phyloP scores from a whole-genome alignment of 2,329 filamentous ascomycete genomes.

The Arthrobotrys iridis region DNA sequence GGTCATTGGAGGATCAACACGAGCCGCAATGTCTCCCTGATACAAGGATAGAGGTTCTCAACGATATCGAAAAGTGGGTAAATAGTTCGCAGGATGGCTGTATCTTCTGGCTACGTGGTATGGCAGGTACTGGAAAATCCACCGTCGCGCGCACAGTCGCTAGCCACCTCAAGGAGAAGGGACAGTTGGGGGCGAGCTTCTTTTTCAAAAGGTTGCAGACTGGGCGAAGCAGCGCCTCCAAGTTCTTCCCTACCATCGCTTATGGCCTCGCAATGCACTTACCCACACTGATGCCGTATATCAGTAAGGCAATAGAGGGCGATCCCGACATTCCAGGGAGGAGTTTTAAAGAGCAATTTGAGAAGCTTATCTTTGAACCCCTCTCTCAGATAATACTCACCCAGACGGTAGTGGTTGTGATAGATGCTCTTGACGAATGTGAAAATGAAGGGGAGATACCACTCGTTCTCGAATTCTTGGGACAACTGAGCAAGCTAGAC shows the following conservation, averaged over 20 bases:
- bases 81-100: neutral
- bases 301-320: slow-evolving; percentile 59
- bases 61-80: slow-evolving; percentile 49
- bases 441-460: slow-evolving; percentile 13
- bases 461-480: slow-evolving; percentile 7
- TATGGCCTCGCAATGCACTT: slow-evolving; percentile 59
- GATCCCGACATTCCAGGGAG: slow-evolving; percentile 55
- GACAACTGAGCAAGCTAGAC: slow-evolving; percentile 24
- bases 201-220: slow-evolving; percentile 64
- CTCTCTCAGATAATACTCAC: neutral
- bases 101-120: slow-evolving; percentile 60
- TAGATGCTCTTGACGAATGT: slow-evolving; percentile 45
- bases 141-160: slow-evolving; percentile 61
- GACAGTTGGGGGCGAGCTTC: slow-evolving; percentile 61
- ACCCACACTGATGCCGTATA: slow-evolving; percentile 57
- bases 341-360: slow-evolving; percentile 36
- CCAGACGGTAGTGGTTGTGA: slow-evolving; percentile 12
- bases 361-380: slow-evolving; percentile 22
- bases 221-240: slow-evolving; percentile 60
- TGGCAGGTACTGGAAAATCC: slow-evolving; percentile 61
- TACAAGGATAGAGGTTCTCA: slow-evolving; percentile 57
- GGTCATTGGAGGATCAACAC: slow-evolving; percentile 55
- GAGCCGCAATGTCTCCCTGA: slow-evolving; percentile 55
- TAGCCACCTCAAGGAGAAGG: slow-evolving; percentile 43
- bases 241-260: slow-evolving; percentile 63